phyloP scores from a whole-genome alignment of 2,329 filamentous ascomycete species.

The Sclerotinia glacialis region DNA sequence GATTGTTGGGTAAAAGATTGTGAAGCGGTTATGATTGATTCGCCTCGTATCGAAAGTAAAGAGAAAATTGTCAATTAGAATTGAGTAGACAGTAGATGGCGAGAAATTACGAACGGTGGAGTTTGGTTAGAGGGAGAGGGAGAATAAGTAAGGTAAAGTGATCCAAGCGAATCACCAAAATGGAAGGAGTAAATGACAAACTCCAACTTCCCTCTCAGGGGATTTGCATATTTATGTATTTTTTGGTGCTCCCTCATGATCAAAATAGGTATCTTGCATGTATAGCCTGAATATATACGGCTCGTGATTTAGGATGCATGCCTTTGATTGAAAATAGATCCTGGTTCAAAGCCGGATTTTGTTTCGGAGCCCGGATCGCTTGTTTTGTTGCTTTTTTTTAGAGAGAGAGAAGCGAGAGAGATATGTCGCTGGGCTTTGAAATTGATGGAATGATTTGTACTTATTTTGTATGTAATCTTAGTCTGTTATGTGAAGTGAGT shows the following conservation, averaged over 20 bases:
- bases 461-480: neutral
- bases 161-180: neutral
- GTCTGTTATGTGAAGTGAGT: accelerated
- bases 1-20: too few relatives aligned
- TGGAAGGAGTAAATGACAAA: neutral
- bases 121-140: neutral
- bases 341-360: neutral
- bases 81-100: too few relatives aligned
- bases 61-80: neutral
- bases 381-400: neutral
- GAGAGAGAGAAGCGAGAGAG: too few relatives aligned
- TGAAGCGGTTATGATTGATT: neutral
- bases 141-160: neutral
- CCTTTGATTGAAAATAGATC: neutral
- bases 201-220: neutral
- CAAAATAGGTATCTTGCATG: neutral
- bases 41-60: neutral
- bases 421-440: too few relatives aligned
- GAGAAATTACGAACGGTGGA: too few relatives aligned
- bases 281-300: neutral
- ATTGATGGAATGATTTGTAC: neutral
- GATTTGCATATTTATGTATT: neutral
- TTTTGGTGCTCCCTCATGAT: neutral
- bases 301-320: neutral
- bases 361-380: neutral